These are phyloP conservation scores for Annulohypoxylon moriforme DNA, from an alignment of 495 filamentous ascomycete genomes.

Conservation along the genomic window DNA sequence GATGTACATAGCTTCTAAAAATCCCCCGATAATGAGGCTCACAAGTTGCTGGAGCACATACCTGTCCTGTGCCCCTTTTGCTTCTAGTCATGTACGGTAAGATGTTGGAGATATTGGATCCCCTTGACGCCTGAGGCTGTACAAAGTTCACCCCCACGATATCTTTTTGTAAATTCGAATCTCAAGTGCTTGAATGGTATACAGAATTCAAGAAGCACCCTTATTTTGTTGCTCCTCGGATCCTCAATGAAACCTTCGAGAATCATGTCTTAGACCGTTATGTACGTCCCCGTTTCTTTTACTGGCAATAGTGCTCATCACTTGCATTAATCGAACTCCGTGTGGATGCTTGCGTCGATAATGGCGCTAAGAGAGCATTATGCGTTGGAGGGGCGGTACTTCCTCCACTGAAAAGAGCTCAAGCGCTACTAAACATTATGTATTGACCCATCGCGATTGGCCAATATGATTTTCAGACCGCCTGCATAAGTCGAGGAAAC, in stretches of 20 bases:
- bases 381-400: slow-evolving; percentile 11
- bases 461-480: slow-evolving; percentile 13
- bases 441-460: slow-evolving; percentile 32
- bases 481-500: slow-evolving; percentile 11
- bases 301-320: slow-evolving; percentile 21
- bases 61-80: background rate
- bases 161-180: background rate
- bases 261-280: background rate
- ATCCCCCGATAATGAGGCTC: slow-evolving; percentile 28
- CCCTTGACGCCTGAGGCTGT: background rate
- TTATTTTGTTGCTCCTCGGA: background rate
- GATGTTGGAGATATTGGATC: background rate
- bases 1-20: slow-evolving; percentile 22
- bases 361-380: slow-evolving; percentile 26
- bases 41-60: background rate
- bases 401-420: slow-evolving; percentile 9
- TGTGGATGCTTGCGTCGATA: slow-evolving; percentile 33
- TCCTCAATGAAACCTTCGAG: background rate
- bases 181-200: background rate
- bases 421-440: slow-evolving; percentile 22
- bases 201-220: background rate
- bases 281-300: slow-evolving; percentile 14
- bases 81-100: background rate
- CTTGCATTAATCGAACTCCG: slow-evolving; percentile 28
- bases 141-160: background rate